Evolutionary conservation across 768 basidiomycete species (phyloP), one percentile per base, ranked within the genome.

Genomic region (Hysterangium stoloniferum): DNA sequence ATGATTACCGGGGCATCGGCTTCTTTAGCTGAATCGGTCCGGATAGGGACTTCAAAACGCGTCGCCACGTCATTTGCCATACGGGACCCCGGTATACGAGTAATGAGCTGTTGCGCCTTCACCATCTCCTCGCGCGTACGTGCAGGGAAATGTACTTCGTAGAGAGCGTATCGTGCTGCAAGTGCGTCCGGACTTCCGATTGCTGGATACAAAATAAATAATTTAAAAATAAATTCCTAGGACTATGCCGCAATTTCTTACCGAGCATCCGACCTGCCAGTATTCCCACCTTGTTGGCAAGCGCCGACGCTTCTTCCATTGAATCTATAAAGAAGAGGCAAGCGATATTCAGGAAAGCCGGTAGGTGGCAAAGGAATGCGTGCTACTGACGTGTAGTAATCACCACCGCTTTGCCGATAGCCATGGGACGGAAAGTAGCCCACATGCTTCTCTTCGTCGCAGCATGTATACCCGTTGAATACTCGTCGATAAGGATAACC

Each of bases 401-500:
- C 29, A 85, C 70, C 6, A 86, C 75, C 3, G 82, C 81, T 59
- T 87, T 86, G 13, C 80, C 84, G 2, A 71, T 67, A 0, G 81
- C 75, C 4, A 85, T 80, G 24, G 71, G 75, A 48, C 80, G 70
- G 49, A 89, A 68, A 0, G 83, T 86, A 13, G 68, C 67, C 87
- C 87, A 89, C 81, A 89, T 86, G 27, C 88, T 84, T 31, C 87
- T 70, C 64, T 88, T 89, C 72, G 82, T 87, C 63, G 80, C 86
- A 6, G 86, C 82, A 60, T 88, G 87, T 42, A 89, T 79, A 4
- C 87, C 87, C 2, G 85, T 86, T 5, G 84, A 86, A 62, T 86
- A 89, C 59, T 89, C 86, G 54, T 90, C 87, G 40, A 90, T 87
- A 19, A 89, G 73, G 2, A 89, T 68, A 3, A 88, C 86, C 3